Percentiles rank a stretch among this genome's conserved stretches.
Conservation (phyloP, 2,329 filamentous ascomycete species). For the Cladosporium sp. region DNA sequence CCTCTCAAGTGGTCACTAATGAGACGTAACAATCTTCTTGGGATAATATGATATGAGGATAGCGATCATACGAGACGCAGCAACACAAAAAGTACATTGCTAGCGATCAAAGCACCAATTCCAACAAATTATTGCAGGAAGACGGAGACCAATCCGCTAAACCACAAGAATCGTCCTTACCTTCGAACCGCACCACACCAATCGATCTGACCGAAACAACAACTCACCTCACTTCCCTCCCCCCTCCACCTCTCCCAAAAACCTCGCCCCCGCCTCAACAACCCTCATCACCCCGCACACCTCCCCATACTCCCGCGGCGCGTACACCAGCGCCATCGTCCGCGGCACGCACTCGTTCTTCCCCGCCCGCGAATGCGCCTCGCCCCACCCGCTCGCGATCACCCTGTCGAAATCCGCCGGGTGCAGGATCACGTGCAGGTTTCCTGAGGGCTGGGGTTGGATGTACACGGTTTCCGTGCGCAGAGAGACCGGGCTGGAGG, state of each 20-base stretch:
- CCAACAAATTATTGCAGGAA: too few relatives aligned
- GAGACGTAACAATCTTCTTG: too few relatives aligned
- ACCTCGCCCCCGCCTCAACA: conserved; percentile 4
- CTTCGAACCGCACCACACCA: too few relatives aligned
- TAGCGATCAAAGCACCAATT: too few relatives aligned
- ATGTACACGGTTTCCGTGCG: background rate
- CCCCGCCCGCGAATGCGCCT: background rate
- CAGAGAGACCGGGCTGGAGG: background rate
- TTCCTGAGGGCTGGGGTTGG: background rate
- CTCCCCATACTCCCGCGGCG: background rate
- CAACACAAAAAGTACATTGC: too few relatives aligned
- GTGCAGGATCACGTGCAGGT: background rate
- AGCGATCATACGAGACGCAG: too few relatives aligned
- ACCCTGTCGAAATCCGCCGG: background rate
- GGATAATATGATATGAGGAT: too few relatives aligned
- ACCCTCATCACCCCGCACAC: background rate
- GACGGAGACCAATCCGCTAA: too few relatives aligned
- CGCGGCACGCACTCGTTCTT: background rate
- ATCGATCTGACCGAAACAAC: too few relatives aligned
- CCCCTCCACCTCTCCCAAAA: background rate
- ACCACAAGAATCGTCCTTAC: too few relatives aligned
- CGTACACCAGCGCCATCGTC: background rate
- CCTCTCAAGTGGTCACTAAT: too few relatives aligned
- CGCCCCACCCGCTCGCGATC: background rate
- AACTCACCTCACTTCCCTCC: background rate